Base-by-base conservation (phyloP, 805 yeast genomes). In the Spathaspora sp. region DNA sequence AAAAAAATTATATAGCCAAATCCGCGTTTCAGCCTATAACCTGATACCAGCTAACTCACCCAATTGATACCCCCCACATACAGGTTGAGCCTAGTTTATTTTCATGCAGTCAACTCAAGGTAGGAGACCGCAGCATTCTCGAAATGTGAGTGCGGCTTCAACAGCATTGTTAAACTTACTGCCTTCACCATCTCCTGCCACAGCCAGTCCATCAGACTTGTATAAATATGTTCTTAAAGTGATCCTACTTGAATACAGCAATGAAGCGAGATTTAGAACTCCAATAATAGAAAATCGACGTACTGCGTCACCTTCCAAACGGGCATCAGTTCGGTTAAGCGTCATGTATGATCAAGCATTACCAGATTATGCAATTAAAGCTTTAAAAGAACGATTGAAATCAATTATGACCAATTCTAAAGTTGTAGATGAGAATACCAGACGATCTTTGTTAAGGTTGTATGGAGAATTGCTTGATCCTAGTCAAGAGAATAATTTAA, bases 381-480 rank as follows among this genome's bases (percentile, higher is more conserved):
- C 58, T 57, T 60, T 83, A 40, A 81, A 79, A 60, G 62, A 60
- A 4, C 63, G 67, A 28, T 67, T 83, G 49, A 69, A 73, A 49
- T 57, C 64, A 16, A 71, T 83, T 1, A 81, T 86, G 19, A 69
- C 81, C 69, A 73, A 76, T 26, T 64, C 70, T 51, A 52, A 64
- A 9, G 50, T 62, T 23, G 60, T 70, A 42, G 82, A 79, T 48
- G 82, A 78, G 5, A 66, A 77, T 51, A 76, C 85, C 11, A 72
- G 87, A 54, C 69, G 87, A 35, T 77, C 85, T 48, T 72, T 85
- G 45, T 64, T 87, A 23, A 78, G 87, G 23, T 76, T 86, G 52
- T 86, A 87, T 63, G 83, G 83, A 51, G 85, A 82, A 44, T 58
- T 83, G 28, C 67, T 85, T 38, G 79, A 77, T 48, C 82, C 85